phyloP scores from a whole-genome alignment of 371 early-diverging fungal species.

The Smittium mucronatum region DNA sequence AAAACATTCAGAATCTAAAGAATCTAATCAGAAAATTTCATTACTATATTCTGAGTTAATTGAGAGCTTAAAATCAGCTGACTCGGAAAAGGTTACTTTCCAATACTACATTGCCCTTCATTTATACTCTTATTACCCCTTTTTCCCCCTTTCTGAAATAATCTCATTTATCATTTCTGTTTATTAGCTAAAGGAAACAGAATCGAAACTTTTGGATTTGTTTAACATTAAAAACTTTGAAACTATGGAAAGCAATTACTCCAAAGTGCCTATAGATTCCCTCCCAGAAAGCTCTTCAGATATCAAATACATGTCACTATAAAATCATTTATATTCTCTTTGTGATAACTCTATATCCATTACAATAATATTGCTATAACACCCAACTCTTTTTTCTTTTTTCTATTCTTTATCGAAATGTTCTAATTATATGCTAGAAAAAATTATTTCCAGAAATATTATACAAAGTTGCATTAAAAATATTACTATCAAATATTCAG shows the following conservation, averaged over 20 bases:
- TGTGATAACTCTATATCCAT: no score
- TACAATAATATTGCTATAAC: no score
- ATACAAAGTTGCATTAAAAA: no score
- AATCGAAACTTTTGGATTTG: background rate
- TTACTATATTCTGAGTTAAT: background rate
- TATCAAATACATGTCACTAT: background rate
- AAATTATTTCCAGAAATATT: no score
- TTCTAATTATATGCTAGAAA: no score
- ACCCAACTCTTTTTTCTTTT: no score
- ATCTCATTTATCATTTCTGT: background rate
- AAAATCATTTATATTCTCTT: background rate
- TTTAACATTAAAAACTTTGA: background rate
- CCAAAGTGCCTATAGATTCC: background rate
- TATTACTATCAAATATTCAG: no score
- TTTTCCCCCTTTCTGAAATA: background rate
- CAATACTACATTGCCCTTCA: no score
- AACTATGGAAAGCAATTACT: background rate
- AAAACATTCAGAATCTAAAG: background rate
- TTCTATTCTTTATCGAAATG: no score
- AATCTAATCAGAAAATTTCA: background rate
- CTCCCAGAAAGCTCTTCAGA: background rate
- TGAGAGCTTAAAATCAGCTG: background rate
- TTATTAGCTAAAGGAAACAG: background rate
- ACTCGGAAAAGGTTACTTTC: background rate
- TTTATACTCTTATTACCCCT: background rate